Conservation (phyloP, 139 green algal genomes). For the Chlamydomonas sp. region DNA sequence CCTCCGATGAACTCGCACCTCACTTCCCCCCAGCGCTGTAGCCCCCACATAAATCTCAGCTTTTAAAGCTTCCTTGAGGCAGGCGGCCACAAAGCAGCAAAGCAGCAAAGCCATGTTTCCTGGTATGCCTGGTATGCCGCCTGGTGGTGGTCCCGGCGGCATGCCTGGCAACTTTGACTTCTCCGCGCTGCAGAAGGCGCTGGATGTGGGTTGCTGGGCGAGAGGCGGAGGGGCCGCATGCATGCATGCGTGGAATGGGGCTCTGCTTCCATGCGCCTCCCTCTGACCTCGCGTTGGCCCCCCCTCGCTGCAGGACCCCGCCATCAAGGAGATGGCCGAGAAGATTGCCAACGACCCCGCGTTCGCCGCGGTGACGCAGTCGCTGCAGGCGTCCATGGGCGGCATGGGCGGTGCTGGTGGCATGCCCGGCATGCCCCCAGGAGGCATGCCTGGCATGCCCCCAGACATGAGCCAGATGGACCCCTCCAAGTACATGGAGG, state of each 20-base stretch:
- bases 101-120: conserved; percentile 14
- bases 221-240: not conserved
- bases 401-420: not conserved
- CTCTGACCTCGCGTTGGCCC: not conserved
- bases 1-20: no score
- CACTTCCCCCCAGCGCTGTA: no score
- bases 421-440: conserved; percentile 9
- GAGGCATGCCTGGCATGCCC: conserved; percentile 15
- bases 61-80: no score
- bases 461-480: conserved; percentile 26
- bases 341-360: conserved; percentile 64
- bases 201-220: conserved; percentile 29
- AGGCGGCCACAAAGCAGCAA: no score
- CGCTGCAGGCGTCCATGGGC: conserved; percentile 49
- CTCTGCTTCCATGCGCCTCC: not conserved
- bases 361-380: conserved; percentile 58
- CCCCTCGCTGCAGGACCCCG: conserved; percentile 46
- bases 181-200: conserved; percentile 45
- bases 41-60: no score
- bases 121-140: not conserved
- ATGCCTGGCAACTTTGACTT: conserved; percentile 48
- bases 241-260: not conserved
- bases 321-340: conserved; percentile 77
- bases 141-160: not conserved
- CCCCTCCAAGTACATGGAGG: conserved; percentile 64